These are phyloP conservation scores for Guyanaporus albipodus DNA, from an alignment of 768 basidiomycete genomes.

Conservation along the genomic window DNA sequence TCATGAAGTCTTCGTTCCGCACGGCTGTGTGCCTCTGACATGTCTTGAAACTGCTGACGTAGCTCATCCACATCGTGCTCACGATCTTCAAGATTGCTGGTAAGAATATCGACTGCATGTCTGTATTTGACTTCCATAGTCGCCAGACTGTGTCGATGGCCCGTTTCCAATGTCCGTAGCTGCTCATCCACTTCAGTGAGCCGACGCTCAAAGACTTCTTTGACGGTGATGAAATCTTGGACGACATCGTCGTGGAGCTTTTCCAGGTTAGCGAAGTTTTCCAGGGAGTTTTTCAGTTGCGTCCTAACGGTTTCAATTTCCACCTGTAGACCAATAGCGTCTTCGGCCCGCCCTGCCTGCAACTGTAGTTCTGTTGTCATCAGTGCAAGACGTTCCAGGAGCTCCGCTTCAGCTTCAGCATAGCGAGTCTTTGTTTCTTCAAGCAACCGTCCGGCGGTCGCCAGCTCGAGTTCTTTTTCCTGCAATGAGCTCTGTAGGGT, in stretches of 20 bases:
- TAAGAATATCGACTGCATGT: constrained; percentile 34
- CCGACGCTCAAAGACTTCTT: constrained; percentile 30
- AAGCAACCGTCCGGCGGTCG: constrained; percentile 33
- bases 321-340: constrained; percentile 18
- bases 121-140: constrained; percentile 33
- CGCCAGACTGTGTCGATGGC: constrained; percentile 15
- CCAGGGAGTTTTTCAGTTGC: constrained; percentile 20
- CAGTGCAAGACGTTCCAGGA: constrained; percentile 27
- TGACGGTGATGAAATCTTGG: constrained; percentile 22
- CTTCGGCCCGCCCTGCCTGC: constrained; percentile 10
- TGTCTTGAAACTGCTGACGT: constrained; percentile 36
- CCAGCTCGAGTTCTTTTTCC: constrained; percentile 33
- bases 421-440: constrained; percentile 35
- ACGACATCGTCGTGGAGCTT: constrained; percentile 21
- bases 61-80: constrained; percentile 33
- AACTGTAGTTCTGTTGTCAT: constrained; percentile 16
- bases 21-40: constrained; percentile 32
- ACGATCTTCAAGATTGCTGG: constrained; percentile 37
- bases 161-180: constrained; percentile 27
- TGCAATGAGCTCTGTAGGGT: constrained; percentile 37
- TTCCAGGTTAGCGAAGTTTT: constrained; percentile 26
- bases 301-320: constrained; percentile 25
- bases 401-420: constrained; percentile 29
- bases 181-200: constrained; percentile 25
- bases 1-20: constrained; percentile 29